Percentiles rank a stretch among this genome's conserved stretches.
These are phyloP conservation scores for Novymonas esmeraldas DNA, from an alignment of 208 protist genomes.

Conservation along the genomic window DNA sequence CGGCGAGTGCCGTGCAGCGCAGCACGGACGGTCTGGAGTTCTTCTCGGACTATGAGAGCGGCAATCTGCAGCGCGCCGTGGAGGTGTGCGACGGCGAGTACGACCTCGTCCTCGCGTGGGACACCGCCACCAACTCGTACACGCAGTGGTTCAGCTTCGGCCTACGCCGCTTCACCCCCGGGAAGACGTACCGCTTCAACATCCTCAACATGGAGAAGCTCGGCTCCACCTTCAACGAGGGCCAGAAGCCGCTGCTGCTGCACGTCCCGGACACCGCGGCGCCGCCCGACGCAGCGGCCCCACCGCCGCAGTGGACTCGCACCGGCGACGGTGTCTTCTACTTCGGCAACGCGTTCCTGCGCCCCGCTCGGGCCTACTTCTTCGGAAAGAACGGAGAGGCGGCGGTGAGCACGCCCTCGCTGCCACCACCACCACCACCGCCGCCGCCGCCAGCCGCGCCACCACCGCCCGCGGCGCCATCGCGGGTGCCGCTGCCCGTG, in stretches of 20 bases:
- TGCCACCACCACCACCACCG: neutral
- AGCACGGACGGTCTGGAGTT: conserved; percentile 70
- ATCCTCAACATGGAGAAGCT: conserved; percentile 97
- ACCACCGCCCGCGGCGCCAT: neutral
- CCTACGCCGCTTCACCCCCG: conserved; percentile 64
- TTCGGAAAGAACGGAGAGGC: conserved; percentile 24
- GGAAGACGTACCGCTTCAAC: conserved; percentile 94
- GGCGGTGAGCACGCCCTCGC: neutral
- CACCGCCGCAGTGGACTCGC: conserved; percentile 47
- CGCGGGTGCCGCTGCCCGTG: neutral
- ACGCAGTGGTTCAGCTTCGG: conserved; percentile 98
- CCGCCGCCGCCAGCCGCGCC: neutral
- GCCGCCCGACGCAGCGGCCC: neutral
- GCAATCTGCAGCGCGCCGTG: conserved; percentile 94
- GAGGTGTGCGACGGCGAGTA: conserved; percentile 91
- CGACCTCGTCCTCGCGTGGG: conserved; percentile 93
- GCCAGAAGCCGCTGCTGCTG: conserved; percentile 92
- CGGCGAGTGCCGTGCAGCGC: neutral
- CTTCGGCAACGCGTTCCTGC: conserved; percentile 75
- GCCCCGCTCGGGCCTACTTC: conserved; percentile 43
- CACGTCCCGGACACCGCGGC: conserved; percentile 46
- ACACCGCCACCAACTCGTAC: conserved; percentile 95
- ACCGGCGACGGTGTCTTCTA: conserved; percentile 84
- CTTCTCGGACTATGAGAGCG: conserved; percentile 93
- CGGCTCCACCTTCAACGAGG: conserved; percentile 95